Base-by-base conservation (phyloP, 2,329 filamentous ascomycete species). In the Plectosphaerella sp. region DNA sequence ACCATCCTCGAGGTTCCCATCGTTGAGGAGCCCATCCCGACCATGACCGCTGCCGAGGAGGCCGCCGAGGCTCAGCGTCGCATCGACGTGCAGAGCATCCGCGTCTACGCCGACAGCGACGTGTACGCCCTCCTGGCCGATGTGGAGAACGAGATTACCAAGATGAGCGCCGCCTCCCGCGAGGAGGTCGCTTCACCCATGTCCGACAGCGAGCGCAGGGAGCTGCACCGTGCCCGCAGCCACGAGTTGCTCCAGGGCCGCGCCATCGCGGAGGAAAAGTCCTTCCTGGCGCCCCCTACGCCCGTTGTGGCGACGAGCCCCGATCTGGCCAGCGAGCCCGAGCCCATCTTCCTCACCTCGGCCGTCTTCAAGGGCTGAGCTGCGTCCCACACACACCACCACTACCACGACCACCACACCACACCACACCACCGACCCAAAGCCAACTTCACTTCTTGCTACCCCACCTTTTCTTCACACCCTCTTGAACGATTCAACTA, bases 71-170 rank as follows among this genome's bases (percentile, higher is more conserved):
- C 54, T 18, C 52, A 57, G n/a, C 58, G 62, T 11, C 69, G 76
- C 43, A 61, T 67, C 12, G 75, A 76, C 20, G 74, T 83, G 37
- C 82, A 88, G 64, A 87, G 83, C 63, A 88, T 88, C 54, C 80
- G 81, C 20, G 77, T 88, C 58, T 88, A 88, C 57, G 84, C 83
- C 20, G 84, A 84, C 53, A 80, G 82, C 54, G 84, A 87, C 46
- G 79, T 89, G 9, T 87, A 84, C 57, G 78, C 81, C 2, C 73
- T 89, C 2, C 72, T 89, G 41, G 82, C 80, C 1, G 85, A 88
- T 57, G 85, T 88, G 14, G 84, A 88, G 65, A 74, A 74, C 55
- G 77, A 83, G 60, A 80, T 85, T 61, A 77, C 68, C 49, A 70
- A 71, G 52, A 72, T 77, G 62, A 70, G 69, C 54, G 52, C 51